Evolutionary conservation across 768 basidiomycete genomes (phyloP), one percentile per base, ranked within the genome.

Genomic region (Lentinus tigrinus): DNA sequence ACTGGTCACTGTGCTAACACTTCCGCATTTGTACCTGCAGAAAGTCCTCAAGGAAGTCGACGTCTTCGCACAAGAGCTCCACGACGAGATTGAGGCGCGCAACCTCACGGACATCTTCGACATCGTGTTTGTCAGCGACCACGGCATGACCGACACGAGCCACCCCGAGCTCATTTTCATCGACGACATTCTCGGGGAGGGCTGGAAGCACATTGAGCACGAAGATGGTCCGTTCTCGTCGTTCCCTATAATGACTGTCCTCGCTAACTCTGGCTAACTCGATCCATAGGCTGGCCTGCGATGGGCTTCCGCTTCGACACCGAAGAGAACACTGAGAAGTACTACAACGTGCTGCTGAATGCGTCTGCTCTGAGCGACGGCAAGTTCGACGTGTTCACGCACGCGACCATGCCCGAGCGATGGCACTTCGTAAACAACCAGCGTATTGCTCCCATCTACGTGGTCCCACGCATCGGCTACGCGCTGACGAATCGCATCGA

Each of bases 101-200:
- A 93, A 95, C 66, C 78, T 96, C 24, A 85, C 84, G 1, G 82
- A 89, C 46, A 89, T 95, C 19, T 87, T 94, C 13, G 92, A 97
- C 69, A 78, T 96, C 31, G 81, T 96, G 23, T 94, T 95, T 64
- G 93, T 97, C 62, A 89, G 88, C 60, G 91, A 93, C 68, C 89
- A 93, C 65, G 93, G 92, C n/a, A 95, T 93, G 91, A 88, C 85
- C 1, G 90, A 92, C 69, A 96, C 93, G n/a, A 85, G 84, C 59
- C 80, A 89, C 61, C 85, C 86, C 0, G 83, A 88, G 48, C 78
- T 82, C 47, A 73, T 95, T 34, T 91, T 88, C 71, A 77, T 97
- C 52, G 93, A 97, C 68, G 88, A 92, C 63, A 83, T 93, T 56
- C 74, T 93, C 36, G 90, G 88, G 2, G 72, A 79, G 37, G 89